These are phyloP conservation scores for Panicum hallii DNA, from an alignment of 202 grass and related monocot species.

Conservation along the genomic window DNA sequence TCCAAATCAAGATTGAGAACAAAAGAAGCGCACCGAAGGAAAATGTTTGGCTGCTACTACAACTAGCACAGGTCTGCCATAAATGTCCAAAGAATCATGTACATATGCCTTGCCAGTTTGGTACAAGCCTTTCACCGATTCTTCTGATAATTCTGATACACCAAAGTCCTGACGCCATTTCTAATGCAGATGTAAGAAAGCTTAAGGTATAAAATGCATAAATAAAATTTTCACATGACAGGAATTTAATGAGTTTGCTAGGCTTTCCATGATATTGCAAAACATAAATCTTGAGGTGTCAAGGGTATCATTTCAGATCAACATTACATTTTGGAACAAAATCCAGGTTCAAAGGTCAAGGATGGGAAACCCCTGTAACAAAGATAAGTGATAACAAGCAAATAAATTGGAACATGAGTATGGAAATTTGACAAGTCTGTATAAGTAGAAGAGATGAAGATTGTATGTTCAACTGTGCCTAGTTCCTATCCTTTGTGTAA, in stretches of 20 bases:
- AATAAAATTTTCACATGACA: neutral
- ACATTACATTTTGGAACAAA: neutral
- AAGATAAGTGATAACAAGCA: slow-evolving; percentile 7
- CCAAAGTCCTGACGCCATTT: slow-evolving; percentile 87
- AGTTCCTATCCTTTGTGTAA: neutral
- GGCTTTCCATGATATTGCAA: slow-evolving; percentile 20
- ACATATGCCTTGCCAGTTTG: slow-evolving; percentile 87
- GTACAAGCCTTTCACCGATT: slow-evolving; percentile 73
- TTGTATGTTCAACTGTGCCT: neutral
- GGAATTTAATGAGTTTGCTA: neutral
- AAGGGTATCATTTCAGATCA: neutral
- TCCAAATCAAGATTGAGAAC: slow-evolving; percentile 3
- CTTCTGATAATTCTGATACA: slow-evolving; percentile 71
- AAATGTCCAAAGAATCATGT: slow-evolving; percentile 74
- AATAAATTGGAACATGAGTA: slow-evolving; percentile 8
- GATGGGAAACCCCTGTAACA: neutral
- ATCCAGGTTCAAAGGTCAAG: neutral
- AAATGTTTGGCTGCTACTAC: slow-evolving; percentile 88
- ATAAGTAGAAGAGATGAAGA: slow-evolving; percentile 9
- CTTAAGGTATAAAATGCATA: slow-evolving; percentile 2
- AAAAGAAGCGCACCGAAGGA: slow-evolving; percentile 60
- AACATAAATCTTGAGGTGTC: neutral
- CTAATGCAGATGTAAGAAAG: slow-evolving; percentile 61
- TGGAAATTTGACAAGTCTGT: neutral
- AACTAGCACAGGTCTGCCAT: slow-evolving; percentile 78